phyloP scores from a whole-genome alignment of 129 eudicot genomes.

The Calendula officinalis region DNA sequence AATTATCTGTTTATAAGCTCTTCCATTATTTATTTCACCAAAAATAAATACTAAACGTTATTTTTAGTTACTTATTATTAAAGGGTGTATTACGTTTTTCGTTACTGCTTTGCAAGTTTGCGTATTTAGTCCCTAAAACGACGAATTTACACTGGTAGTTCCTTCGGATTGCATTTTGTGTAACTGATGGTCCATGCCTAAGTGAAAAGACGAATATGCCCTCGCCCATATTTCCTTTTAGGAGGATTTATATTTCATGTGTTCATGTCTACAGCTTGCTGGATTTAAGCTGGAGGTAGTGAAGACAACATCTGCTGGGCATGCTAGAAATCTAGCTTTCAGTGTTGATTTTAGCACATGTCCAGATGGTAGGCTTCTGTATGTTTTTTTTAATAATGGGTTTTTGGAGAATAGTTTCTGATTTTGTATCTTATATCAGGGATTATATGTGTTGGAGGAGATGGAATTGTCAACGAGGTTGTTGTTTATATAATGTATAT shows the following conservation, averaged over 20 bases:
- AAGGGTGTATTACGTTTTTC: too few relatives aligned
- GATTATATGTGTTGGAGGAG: slow-evolving; percentile 98
- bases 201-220: too few relatives aligned
- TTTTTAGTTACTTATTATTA: too few relatives aligned
- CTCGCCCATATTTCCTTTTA: not conserved
- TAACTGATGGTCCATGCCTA: too few relatives aligned
- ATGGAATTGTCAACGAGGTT: slow-evolving; percentile 98
- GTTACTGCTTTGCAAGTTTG: too few relatives aligned
- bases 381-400: not conserved
- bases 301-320: slow-evolving; percentile 95
- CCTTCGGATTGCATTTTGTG: too few relatives aligned
- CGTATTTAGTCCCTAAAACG: too few relatives aligned
- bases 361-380: slow-evolving; percentile 74
- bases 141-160: too few relatives aligned
- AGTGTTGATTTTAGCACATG: slow-evolving; percentile 88
- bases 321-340: slow-evolving; percentile 83
- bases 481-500: slow-evolving; percentile 13
- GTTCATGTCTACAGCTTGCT: slow-evolving; percentile 61
- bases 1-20: not conserved
- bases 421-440: slow-evolving; percentile 47
- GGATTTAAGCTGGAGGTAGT: slow-evolving; percentile 94
- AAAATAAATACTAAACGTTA: too few relatives aligned
- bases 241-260: slow-evolving; percentile 10
- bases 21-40: not conserved
- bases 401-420: slow-evolving; percentile 16